Evolutionary conservation across 805 yeast species (phyloP), one percentile per base, ranked within the genome.

Genomic region (Hanseniaspora hatyaiensis): DNA sequence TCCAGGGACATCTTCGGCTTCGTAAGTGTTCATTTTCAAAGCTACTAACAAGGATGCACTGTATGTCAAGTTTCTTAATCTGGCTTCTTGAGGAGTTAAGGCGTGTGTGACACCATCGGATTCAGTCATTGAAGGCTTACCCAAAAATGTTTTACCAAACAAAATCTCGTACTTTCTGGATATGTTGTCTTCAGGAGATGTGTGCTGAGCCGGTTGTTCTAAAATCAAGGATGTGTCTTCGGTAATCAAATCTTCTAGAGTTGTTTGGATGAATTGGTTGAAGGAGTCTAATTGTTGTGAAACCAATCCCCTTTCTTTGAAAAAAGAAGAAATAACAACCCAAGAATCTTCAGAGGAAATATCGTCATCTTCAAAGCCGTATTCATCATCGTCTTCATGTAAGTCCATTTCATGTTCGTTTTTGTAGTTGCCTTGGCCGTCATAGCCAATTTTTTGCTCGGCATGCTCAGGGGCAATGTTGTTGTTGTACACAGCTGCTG

Each of bases 31-130:
- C 66, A 92, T 92, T 58, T 83, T 78, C 83, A 92, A 89, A 62
- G 92, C 97, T 23, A 92, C 96, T 59, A 92, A 92, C 44, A 92
- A 73, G 32, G 97, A 96, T 28, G 96, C 85, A 4, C 96, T 85
- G 63, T 92, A 92, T 0, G 99, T 92, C 67, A 92, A 73, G 63
- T 92, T 92, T 68, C 99, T 80, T 54, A 92, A 73, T 58, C 99
- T 77, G 6, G 98, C 97, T 65, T 92, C 99, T 67, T 94, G 98
- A 9, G 99, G 98, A 61, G 84, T 84, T 80, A 92, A 78, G 12
- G 95, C 94, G 59, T 87, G 89, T n/a, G 97, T 89, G n/a, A 95
- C 87, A 70, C 99, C 99, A 68, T 92, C 99, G 15, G 97, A 95
- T 69, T 92, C 99, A 18, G 97, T 94, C 76, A 92, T 95, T 41